Percentiles rank a stretch among this genome's conserved stretches.
Conservation (phyloP, 1,139 yeast species). For the Lodderomyces pseudojiufengensis region DNA sequence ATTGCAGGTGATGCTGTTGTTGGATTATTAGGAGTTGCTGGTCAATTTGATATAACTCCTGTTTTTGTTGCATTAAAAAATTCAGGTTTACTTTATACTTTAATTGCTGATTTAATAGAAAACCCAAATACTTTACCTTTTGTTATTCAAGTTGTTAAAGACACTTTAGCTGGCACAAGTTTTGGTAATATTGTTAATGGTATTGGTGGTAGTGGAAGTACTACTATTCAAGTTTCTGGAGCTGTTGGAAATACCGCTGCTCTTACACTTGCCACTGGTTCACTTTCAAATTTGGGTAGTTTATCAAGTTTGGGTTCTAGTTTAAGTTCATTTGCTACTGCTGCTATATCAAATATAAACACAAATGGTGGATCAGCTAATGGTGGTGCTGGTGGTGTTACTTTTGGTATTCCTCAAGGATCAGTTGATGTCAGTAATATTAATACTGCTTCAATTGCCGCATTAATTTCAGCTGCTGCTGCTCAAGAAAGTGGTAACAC, state of each 20-base stretch:
- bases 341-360: neutral
- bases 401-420: conserved; percentile 1
- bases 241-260: conserved; percentile 2
- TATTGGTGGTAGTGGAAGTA: conserved; percentile 3
- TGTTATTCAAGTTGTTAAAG: conserved; percentile 21
- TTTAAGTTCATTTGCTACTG: neutral
- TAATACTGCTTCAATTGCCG: conserved; percentile 9
- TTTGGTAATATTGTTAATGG: conserved; percentile 6
- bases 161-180: conserved; percentile 15
- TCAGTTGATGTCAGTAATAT: conserved; percentile 3
- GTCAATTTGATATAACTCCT: conserved; percentile 24
- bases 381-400: neutral
- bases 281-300: no score
- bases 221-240: conserved; percentile 6
- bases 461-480: conserved; percentile 7
- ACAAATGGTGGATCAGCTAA: conserved; percentile 1
- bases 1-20: conserved; percentile 19
- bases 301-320: neutral
- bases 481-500: conserved; percentile 2
- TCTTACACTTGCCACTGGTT: conserved; percentile 1
- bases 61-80: conserved; percentile 32
- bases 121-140: conserved; percentile 29
- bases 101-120: conserved; percentile 25
- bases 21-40: conserved; percentile 18
- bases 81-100: conserved; percentile 31